Evolutionary conservation across 805 yeast species (phyloP).

Genomic region (Lipomyces chichibuensis): DNA sequence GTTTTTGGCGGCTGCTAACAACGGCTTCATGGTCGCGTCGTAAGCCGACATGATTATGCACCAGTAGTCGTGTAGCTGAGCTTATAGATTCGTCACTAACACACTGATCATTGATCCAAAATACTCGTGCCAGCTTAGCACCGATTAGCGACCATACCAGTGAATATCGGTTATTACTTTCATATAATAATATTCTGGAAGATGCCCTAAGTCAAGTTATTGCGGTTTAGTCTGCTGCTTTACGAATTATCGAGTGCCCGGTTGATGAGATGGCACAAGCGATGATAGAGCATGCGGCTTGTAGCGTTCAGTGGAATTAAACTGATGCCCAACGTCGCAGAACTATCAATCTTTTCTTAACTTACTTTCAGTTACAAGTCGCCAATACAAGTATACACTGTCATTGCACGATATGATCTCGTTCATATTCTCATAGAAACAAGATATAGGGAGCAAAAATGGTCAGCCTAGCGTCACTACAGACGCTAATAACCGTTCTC

Average conservation of each 20-base stretch:
- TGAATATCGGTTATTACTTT: neutral
- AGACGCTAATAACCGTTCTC: neutral
- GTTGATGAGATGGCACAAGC: too few relatives aligned
- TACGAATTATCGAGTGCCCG: too few relatives aligned
- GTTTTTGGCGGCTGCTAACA: conserved; percentile 13
- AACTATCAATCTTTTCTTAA: too few relatives aligned
- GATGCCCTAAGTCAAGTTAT: too few relatives aligned
- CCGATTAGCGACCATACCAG: neutral
- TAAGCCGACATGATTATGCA: conserved; percentile 1
- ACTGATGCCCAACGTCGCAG: too few relatives aligned
- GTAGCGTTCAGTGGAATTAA: too few relatives aligned
- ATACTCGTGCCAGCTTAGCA: neutral
- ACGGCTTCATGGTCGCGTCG: conserved; percentile 17
- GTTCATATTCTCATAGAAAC: neutral
- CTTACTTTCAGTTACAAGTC: neutral
- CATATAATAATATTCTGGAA: too few relatives aligned
- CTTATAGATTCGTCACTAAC: neutral
- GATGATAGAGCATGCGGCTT: too few relatives aligned
- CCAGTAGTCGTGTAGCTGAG: neutral
- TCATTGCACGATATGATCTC: neutral
- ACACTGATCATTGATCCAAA: neutral
- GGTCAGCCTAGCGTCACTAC: neutral
- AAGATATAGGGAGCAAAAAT: neutral
- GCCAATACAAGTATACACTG: neutral
- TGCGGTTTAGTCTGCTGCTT: too few relatives aligned